These are phyloP conservation scores for Saccharomycopsis javanensis DNA, from an alignment of 805 yeast species.

Conservation along the genomic window DNA sequence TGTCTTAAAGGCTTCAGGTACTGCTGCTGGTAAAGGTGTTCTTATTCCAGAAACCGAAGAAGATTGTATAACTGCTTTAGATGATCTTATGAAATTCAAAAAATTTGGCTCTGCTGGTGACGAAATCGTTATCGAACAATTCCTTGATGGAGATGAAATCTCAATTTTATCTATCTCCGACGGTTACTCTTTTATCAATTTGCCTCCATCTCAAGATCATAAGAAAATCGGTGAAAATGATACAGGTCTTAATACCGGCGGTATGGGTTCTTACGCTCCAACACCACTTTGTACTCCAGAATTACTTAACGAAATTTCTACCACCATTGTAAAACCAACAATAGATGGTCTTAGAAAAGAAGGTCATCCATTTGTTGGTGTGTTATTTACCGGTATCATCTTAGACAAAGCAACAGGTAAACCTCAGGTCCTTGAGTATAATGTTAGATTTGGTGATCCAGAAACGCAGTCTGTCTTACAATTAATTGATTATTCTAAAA, in stretches of 20 bases:
- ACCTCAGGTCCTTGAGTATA: conserved; percentile 93
- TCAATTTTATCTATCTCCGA: conserved; percentile 87
- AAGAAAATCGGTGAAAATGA: conserved; percentile 92
- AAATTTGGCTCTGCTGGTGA: conserved; percentile 93
- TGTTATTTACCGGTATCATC: conserved; percentile 92
- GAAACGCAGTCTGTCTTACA: conserved; percentile 97
- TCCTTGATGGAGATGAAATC: conserved; percentile 92
- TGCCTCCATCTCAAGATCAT: conserved; percentile 98
- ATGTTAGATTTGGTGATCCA: conserved; percentile 98
- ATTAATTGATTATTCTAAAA: conserved; percentile 53
- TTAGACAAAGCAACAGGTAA: conserved; percentile 56
- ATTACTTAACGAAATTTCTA: conserved; percentile 59
- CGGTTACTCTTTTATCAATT: conserved; percentile 81
- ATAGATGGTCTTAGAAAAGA: conserved; percentile 94
- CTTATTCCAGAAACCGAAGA: conserved; percentile 75
- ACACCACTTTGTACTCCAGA: conserved; percentile 88
- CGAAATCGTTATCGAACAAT: conserved; percentile 92
- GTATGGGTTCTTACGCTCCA: conserved; percentile 99
- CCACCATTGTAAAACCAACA: conserved; percentile 76
- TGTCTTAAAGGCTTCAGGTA: conserved; percentile 94
- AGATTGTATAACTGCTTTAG: conserved; percentile 79
- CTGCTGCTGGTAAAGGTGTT: conserved; percentile 99
- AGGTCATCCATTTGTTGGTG: conserved; percentile 91
- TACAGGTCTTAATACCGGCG: conserved; percentile 93
- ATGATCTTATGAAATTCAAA: conserved; percentile 80